A percentile compares a stretch with the other conserved stretches of the same genome.
Evolutionary conservation across 1,284 basidiomycete species (phyloP).

Genomic region (Fomitopsis schrenkii): DNA sequence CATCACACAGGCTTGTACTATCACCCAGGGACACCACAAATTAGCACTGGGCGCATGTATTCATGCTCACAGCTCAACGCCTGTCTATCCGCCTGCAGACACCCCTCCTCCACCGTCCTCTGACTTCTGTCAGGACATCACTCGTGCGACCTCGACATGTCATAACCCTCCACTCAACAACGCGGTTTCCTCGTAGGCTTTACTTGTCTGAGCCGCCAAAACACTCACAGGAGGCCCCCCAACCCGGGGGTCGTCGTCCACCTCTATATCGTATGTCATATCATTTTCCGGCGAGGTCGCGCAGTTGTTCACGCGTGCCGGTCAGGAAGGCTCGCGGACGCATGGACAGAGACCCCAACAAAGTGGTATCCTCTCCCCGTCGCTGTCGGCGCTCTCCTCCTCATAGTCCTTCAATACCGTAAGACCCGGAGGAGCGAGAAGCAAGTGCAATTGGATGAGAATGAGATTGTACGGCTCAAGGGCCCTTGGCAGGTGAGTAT

Average conservation of each 20-base stretch:
- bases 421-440: slow-evolving; percentile 46
- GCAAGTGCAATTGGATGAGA: slow-evolving; percentile 72
- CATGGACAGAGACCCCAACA: slow-evolving; percentile 87
- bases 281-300: neutral
- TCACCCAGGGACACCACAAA: too few species aligned
- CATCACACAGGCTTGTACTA: too few species aligned
- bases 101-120: neutral
- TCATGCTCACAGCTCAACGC: neutral
- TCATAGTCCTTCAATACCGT: slow-evolving; percentile 80
- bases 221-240: neutral
- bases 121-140: neutral
- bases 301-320: neutral
- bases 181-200: neutral
- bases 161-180: neutral
- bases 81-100: neutral
- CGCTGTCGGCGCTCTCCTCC: slow-evolving; percentile 84
- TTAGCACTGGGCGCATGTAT: neutral
- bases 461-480: slow-evolving; percentile 72
- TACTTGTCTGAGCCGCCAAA: neutral
- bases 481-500: slow-evolving; percentile 94
- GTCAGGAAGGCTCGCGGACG: slow-evolving; percentile 50
- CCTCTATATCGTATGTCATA: neutral
- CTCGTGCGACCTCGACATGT: neutral
- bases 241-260: neutral
- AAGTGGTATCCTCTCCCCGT: slow-evolving; percentile 96